A percentile compares a stretch with the other conserved stretches of the same genome.
Evolutionary conservation across 768 basidiomycete species (phyloP).

Genomic region (Leccinum aurantiacum): DNA sequence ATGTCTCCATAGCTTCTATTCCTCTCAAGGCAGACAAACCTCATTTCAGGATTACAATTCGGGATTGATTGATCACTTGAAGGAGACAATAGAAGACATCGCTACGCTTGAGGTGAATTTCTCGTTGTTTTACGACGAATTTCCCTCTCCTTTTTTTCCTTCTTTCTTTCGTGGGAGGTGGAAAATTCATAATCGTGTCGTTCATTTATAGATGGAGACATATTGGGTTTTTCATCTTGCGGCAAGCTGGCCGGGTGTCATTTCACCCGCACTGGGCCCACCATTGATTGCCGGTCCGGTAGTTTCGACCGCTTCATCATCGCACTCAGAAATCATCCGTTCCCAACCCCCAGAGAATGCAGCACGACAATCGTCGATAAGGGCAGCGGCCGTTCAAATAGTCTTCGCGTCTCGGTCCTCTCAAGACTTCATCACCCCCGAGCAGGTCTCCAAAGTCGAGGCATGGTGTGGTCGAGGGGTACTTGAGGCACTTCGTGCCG

Average conservation of each 20-base stretch:
- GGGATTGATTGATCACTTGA: constrained; percentile 57
- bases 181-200: constrained; percentile 1
- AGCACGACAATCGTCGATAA: constrained; percentile 41
- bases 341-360: constrained; percentile 3
- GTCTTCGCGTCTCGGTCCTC: constrained; percentile 77
- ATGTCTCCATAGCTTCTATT: constrained; percentile 63
- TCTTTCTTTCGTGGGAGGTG: neutral
- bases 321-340: constrained; percentile 8
- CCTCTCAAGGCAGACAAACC: constrained; percentile 81
- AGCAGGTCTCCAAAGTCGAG: constrained; percentile 58
- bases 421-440: constrained; percentile 72
- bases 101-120: constrained; percentile 65
- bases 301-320: constrained; percentile 24
- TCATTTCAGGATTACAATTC: constrained; percentile 77
- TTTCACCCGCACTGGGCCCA: constrained; percentile 29
- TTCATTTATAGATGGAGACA: constrained; percentile 71
- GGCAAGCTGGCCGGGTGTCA: constrained; percentile 55
- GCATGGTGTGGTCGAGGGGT: constrained; percentile 60
- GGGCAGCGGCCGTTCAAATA: constrained; percentile 80
- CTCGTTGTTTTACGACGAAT: neutral
- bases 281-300: constrained; percentile 49
- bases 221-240: constrained; percentile 82
- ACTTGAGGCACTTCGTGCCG: constrained; percentile 52
- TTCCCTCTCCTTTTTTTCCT: neutral
- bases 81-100: constrained; percentile 49